Evolutionary conservation across 768 basidiomycete species (phyloP), one percentile per base, ranked within the genome.

Genomic region (Galerina marginata): DNA sequence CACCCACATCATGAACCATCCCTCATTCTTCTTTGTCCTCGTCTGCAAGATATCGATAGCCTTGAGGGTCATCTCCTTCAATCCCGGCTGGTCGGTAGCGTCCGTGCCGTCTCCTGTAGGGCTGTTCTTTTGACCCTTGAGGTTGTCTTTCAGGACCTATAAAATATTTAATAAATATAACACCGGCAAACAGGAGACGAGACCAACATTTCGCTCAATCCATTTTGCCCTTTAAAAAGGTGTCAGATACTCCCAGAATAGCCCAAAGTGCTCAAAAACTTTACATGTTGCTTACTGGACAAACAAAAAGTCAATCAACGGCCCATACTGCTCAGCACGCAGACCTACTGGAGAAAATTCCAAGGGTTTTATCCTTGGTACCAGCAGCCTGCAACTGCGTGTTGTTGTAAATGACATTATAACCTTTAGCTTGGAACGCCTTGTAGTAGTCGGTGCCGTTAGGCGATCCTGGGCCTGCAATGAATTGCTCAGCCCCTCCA

Each of bases 41-140:
- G 71, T 67, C 48, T 80, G 78, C 36, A 81, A 72, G 56, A 79
- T 73, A 53, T 81, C 79, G 54, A 80, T 80, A 33, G 79, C 80
- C 66, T 80, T 81, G 36, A 81, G 59, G 0, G 80, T 80, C 79
- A 81, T 81, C 14, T 80, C 79, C 64, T 81, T 80, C 66, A 81
- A 66, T n/a, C 80, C 80, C 37, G 80, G 80, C 60, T 81, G 80
- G 68, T 80, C 75, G 14, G 70, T 55, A 9, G 80, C 78, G 65
- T 79, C 79, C 12, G 74, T 74, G 5, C 75, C 75, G 50, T 81
- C 80, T 6, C 80, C 80, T 6, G 67, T 76, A 3, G 80, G 80
- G 37, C 74, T 75, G 59, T 78, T 77, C 66, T 74, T 75, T 62
- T 66, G 69, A 43, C 69, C 69, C 46, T 66, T 74, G 12, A 80